phyloP scores from a whole-genome alignment of 139 green algal species.

The Chlorella sp. region DNA sequence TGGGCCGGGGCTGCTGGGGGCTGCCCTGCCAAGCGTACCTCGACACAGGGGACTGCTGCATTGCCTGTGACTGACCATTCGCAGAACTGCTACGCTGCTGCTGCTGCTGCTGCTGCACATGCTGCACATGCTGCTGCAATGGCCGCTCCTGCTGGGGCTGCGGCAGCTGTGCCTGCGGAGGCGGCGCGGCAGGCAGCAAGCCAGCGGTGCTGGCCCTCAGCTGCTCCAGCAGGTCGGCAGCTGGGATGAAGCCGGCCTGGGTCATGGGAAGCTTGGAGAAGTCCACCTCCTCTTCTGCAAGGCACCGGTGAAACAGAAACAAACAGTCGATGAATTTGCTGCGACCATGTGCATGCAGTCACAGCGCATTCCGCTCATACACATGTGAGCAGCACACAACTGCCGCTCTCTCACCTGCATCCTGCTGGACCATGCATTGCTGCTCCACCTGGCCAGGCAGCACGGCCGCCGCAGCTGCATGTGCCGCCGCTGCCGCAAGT shows the following conservation, averaged over 20 bases:
- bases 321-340: no score
- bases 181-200: no score
- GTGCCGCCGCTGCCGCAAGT: not conserved
- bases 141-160: not conserved
- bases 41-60: no score
- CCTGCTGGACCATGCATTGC: not conserved
- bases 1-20: no score
- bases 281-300: not conserved
- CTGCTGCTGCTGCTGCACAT: not conserved
- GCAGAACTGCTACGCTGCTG: not conserved
- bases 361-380: no score
- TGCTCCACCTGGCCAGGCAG: not conserved
- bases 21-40: no score
- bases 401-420: not conserved
- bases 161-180: not conserved
- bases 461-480: not conserved
- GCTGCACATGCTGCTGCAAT: not conserved
- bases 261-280: constrained; percentile 24
- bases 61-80: no score
- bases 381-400: no score
- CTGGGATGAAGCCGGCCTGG: constrained; percentile 35
- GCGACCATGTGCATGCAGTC: no score
- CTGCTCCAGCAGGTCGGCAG: not conserved
- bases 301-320: not conserved
- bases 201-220: not conserved